Conservation (phyloP, 2,329 filamentous ascomycete genomes). For the Boeremia exigua region DNA sequence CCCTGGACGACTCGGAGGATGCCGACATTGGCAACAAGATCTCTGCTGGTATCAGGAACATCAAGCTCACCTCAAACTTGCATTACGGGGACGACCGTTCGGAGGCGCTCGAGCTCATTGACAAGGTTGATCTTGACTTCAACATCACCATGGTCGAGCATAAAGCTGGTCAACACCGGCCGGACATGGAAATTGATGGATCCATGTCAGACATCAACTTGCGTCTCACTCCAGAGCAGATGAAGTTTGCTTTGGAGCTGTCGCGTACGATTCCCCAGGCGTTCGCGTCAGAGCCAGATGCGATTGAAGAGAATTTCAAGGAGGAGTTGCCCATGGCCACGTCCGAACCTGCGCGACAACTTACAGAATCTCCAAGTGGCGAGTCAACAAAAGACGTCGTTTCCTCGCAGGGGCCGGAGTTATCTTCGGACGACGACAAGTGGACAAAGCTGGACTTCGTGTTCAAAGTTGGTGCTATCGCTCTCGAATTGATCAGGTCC, state of each 20-base stretch:
- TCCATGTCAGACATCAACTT: slow-evolving; percentile 94
- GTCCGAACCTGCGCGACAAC: slow-evolving; percentile 56
- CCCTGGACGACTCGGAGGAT: slow-evolving; percentile 76
- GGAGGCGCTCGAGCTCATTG: slow-evolving; percentile 94
- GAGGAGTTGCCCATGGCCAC: slow-evolving; percentile 70
- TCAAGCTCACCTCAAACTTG: slow-evolving; percentile 87
- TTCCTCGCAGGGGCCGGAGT: slow-evolving; percentile 65
- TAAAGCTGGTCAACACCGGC: slow-evolving; percentile 74
- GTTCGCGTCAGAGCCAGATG: slow-evolving; percentile 76
- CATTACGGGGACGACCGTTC: slow-evolving; percentile 74
- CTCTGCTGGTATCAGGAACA: slow-evolving; percentile 88
- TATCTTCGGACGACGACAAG: slow-evolving; percentile 69
- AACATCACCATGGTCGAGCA: slow-evolving; percentile 93
- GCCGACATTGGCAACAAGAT: slow-evolving; percentile 86
- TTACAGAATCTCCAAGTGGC: slow-evolving; percentile 39
- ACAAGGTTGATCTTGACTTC: slow-evolving; percentile 94
- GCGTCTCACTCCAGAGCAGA: slow-evolving; percentile 84
- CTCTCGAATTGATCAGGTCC: slow-evolving; percentile 83
- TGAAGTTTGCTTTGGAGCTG: slow-evolving; percentile 87
- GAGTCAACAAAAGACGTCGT: slow-evolving; percentile 57
- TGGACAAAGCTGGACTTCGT: slow-evolving; percentile 95
- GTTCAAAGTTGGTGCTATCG: slow-evolving; percentile 87
- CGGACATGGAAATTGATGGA: slow-evolving; percentile 90
- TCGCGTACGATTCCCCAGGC: slow-evolving; percentile 86
- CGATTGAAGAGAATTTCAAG: slow-evolving; percentile 72